phyloP scores from a whole-genome alignment of 1,284 basidiomycete genomes.

The Trichosporon ovoides region DNA sequence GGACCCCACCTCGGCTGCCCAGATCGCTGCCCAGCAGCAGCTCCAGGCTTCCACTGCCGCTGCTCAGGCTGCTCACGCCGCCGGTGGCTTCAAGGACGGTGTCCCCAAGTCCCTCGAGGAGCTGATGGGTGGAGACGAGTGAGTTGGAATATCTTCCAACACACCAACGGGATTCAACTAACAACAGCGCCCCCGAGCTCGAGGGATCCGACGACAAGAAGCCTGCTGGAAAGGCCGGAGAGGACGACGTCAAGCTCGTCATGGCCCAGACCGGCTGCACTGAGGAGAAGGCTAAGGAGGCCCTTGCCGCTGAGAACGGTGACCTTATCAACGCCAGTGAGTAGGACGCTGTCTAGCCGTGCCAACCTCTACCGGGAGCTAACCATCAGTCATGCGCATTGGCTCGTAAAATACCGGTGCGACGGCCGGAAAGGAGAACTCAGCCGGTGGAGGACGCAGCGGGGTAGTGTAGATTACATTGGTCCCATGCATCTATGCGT shows the following conservation, averaged over 20 bases:
- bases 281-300: slow-evolving; percentile 79
- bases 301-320: slow-evolving; percentile 81
- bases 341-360: slow-evolving; percentile 47
- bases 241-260: slow-evolving; percentile 92
- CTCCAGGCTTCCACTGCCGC: slow-evolving; percentile 54
- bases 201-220: slow-evolving; percentile 56
- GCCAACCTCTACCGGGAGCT: too few relatives aligned
- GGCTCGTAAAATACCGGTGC: slow-evolving; percentile 19
- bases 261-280: slow-evolving; percentile 76
- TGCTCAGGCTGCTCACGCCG: slow-evolving; percentile 44
- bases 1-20: slow-evolving; percentile 81
- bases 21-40: slow-evolving; percentile 78
- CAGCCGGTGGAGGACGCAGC: slow-evolving; percentile 11
- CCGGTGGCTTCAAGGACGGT: slow-evolving; percentile 51
- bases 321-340: slow-evolving; percentile 91
- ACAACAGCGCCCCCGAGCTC: slow-evolving; percentile 62
- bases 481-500: slow-evolving; percentile 23
- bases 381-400: slow-evolving; percentile 28
- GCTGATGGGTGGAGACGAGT: slow-evolving; percentile 58
- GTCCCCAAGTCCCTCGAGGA: slow-evolving; percentile 57
- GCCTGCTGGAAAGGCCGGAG: slow-evolving; percentile 59
- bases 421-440: neutral
- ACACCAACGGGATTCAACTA: neutral
- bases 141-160: slow-evolving; percentile 23
- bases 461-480: slow-evolving; percentile 15